Base-by-base conservation (phyloP, 345 rosid species). In the Pugionium dolabratum region DNA sequence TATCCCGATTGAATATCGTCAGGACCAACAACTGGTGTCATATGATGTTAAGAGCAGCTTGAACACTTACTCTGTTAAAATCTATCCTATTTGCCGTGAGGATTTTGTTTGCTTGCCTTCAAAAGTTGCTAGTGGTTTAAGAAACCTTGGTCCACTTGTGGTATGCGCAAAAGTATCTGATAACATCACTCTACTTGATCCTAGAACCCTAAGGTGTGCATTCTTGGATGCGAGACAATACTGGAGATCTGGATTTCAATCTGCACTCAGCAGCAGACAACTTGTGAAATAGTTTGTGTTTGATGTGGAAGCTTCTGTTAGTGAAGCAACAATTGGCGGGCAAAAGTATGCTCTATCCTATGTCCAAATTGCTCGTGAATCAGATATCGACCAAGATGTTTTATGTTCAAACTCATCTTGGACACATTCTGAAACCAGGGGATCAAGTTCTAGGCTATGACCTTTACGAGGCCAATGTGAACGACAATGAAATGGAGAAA, bases 81-180 rank as follows among this genome's bases (percentile, higher is more conserved):
- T 85, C 44, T 73, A 76, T 52, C 89, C 87, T 1, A 33, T 82
- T 11, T 85, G 82, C 63, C 85, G 85, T 51, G 87, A 85, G 66
- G 85, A 85, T 79, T 73, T 82, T 51, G 45, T 81, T 0, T 85
- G 89, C 59, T 56, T 85, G 64, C 84, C 87, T 69, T 73, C 53
- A 0, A 76, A 62, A 50, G 79, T 74, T 29, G 75, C 83, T 32
- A 49, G 55, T 6, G 73, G 82, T 42, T 69, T 85, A 47, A 87
- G 89, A 9, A 85, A 79, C 72, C 70, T 79, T 10, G 90, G 86
- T 44, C 86, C 85, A 8, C 82, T 85, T 32, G 87, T 85, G 50
- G 67, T 85, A 18, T 85, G 85, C 76, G 79, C 85, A 0, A 85
- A 83, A 43, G 83, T 85, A 26, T 81, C 90, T 7, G 81, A 78